Evolutionary conservation across 768 basidiomycete species (phyloP).

Genomic region (Scleroderma citrinum): DNA sequence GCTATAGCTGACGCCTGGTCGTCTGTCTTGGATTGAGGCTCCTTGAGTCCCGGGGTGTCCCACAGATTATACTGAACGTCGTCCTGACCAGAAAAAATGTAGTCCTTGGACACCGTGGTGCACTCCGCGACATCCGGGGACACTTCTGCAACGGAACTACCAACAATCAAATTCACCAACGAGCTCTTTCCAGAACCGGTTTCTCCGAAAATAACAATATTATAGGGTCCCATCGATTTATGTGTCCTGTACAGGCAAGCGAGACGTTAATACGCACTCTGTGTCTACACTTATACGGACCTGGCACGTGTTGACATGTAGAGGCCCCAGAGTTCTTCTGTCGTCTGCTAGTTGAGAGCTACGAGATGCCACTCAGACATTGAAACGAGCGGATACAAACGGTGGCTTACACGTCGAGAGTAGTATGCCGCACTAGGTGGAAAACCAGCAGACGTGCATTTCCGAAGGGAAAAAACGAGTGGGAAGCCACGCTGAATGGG

Average conservation of each 20-base stretch:
- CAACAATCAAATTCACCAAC: conserved; percentile 26
- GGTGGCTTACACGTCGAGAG: too few species aligned
- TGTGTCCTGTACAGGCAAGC: too few species aligned
- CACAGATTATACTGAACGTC: conserved; percentile 2
- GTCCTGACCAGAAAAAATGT: background rate
- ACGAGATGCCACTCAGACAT: too few species aligned
- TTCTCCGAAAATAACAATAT: conserved; percentile 32
- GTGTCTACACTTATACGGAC: too few species aligned
- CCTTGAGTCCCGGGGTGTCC: conserved; percentile 20
- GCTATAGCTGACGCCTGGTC: conserved; percentile 8
- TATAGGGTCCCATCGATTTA: background rate
- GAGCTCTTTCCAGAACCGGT: conserved; percentile 20
- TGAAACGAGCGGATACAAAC: too few species aligned
- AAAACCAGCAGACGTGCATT: too few species aligned
- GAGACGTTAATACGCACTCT: too few species aligned
- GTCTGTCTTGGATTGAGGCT: background rate
- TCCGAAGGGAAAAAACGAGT: too few species aligned
- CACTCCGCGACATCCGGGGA: conserved; percentile 18
- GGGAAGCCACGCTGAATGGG: too few species aligned
- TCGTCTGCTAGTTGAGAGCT: too few species aligned
- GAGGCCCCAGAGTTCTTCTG: too few species aligned
- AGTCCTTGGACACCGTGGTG: conserved; percentile 10
- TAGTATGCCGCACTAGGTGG: too few species aligned
- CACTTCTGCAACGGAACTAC: conserved; percentile 9
- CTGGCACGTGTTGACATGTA: background rate